Evolutionary conservation across 306 rosid genomes (phyloP), one percentile per base, ranked within the genome.

Genomic region (Begonia loranthoides): DNA sequence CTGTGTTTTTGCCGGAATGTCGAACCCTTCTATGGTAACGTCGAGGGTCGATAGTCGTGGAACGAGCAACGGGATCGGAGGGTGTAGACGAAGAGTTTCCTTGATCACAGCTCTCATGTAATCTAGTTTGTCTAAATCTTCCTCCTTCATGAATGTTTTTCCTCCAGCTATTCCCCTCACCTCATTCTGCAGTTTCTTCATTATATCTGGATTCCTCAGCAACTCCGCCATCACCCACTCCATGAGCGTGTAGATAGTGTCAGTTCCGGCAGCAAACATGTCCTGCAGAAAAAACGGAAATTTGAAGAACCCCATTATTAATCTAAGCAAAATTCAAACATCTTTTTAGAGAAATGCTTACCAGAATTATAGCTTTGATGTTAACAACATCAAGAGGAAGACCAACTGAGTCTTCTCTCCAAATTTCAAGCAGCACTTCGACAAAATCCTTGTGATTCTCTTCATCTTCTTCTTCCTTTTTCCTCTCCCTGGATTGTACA

Each of bases 31-130:
- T 2, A 66, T 1, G 9, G 54, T 34, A 14, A 43, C 34, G 13
- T 1, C 43, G 0, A 2, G 1, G 2, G 46, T 9, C 10, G 66
- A 45, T 43, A 39, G 45, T 2, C 62, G 51, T 5, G 56, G 56
- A 13, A 52, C 15, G 2, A 34, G 19, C 11, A 52, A 52, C 11
- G 56, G 40, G 33, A 51, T 0, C n/a, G 55, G 40, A 24, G 53
- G 53, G 21, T 49, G 53, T 49, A 49, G 15, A 10, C 56, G 56
- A 11, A 52, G 56, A 34, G 41, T 52, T 40, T 52, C 56, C 41
- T 52, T 52, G 21, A 52, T 52, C 13, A 52, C 45, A 0, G 45
- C 56, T 40, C 36, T 52, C 45, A 52, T 6, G 45, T 52, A 52
- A 17, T n/a, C 12, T 44, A 52, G 33, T 5, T 17, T 16, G 15